Evolutionary conservation across 805 yeast genomes (phyloP), one percentile per base, ranked within the genome.

Genomic region (Saccharomyces mikatae): DNA sequence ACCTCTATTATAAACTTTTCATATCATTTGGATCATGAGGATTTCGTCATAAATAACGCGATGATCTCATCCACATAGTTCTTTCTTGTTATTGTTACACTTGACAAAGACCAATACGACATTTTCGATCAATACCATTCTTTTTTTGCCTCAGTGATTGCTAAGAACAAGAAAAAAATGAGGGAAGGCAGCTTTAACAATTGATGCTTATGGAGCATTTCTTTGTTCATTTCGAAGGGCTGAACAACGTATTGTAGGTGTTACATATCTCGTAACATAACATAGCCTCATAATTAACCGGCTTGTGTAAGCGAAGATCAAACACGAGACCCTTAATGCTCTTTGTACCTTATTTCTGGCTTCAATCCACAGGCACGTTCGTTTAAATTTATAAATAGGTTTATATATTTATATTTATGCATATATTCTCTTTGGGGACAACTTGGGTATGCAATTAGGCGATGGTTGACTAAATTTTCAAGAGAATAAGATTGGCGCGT

Each of bases 1-100:
- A 28, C 29, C 5, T 9, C 10, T 28, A 28, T 28, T 28, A 28
- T 28, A 28, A 28, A 28, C 29, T 28, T 6, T 28, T 28, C 29
- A 28, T 28, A 9, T 28, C 8, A 28, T 28, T 71, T 84, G 57
- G 89, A 89, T 14, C 81, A 86, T 63, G 89, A 84, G 66, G 89
- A 89, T 57, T 86, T 84, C 31, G 84, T 84, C 63, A 89, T 83
- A 59, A 75, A 78, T 28, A 28, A 28, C 5, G 5, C 29, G 10
- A 28, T 28, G 5, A 28, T 28, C 2, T 28, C 29, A 28, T 28
- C 29, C 29, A 28, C 29, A 28, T 3, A 28, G 29, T 28, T 3
- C 29, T 28, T 28, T 28, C 29, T 28, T 28, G 10, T 3, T 5
- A 28, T 28, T 28, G 29, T 28, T 28, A 28, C 29, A 28, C 29